These are phyloP conservation scores for Flammula alnicola DNA, from an alignment of 1,284 basidiomycete species.

Conservation along the genomic window DNA sequence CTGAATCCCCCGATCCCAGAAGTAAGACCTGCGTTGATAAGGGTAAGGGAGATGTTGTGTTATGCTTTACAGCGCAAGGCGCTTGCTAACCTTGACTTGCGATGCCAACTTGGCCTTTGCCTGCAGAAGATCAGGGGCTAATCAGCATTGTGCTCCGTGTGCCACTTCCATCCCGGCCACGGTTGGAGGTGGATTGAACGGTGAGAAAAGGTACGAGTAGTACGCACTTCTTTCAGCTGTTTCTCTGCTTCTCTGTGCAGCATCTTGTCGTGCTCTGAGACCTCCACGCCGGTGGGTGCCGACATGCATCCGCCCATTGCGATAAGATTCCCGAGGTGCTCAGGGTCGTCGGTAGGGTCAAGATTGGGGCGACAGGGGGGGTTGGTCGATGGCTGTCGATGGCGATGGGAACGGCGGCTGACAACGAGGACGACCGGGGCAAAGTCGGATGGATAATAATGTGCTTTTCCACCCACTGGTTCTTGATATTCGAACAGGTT, in stretches of 20 bases:
- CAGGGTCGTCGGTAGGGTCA: too few relatives aligned
- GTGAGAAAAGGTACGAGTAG: too few relatives aligned
- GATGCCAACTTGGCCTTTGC: slow-evolving; percentile 60
- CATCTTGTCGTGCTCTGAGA: slow-evolving; percentile 66
- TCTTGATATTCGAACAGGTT: too few relatives aligned
- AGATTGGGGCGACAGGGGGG: too few relatives aligned
- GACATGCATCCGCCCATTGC: slow-evolving; percentile 83
- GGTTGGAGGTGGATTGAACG: too few relatives aligned
- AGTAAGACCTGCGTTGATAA: slow-evolving; percentile 70
- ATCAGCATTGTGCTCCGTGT: not conserved
- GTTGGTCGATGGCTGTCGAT: too few relatives aligned
- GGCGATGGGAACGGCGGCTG: too few relatives aligned
- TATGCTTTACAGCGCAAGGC: slow-evolving; percentile 4
- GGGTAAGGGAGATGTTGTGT: slow-evolving; percentile 7
- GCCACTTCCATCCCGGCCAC: too few relatives aligned
- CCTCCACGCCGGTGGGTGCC: slow-evolving; percentile 52
- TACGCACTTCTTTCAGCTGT: slow-evolving; percentile 54
- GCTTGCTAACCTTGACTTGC: slow-evolving; percentile 77
- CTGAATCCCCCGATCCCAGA: slow-evolving; percentile 91
- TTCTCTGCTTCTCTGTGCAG: slow-evolving; percentile 65
- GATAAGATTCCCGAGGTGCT: slow-evolving; percentile 6
- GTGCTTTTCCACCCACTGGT: too few relatives aligned
- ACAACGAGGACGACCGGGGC: too few relatives aligned
- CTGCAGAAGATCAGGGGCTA: slow-evolving; percentile 28
- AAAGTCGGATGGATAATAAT: too few relatives aligned